phyloP scores from a whole-genome alignment of 805 yeast genomes.

The Teunomyces cretensis region DNA sequence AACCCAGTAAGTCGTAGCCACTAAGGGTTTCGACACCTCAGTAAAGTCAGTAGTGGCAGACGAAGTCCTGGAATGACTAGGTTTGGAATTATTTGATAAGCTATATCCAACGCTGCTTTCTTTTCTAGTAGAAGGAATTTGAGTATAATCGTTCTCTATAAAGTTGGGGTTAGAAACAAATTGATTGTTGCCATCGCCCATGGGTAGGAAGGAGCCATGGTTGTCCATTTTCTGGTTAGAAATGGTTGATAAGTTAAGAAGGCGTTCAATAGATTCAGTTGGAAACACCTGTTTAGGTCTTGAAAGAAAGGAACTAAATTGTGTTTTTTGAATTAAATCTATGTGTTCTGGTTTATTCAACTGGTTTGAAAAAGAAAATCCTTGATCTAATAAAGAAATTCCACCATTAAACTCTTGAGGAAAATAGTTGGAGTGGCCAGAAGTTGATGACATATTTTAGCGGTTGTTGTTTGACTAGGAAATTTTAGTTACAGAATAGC shows the following conservation, averaged over 20 bases:
- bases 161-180: not conserved
- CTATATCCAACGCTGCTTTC: not conserved
- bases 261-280: not conserved
- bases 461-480: not conserved
- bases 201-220: not conserved
- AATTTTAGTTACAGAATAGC: not conserved
- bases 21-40: constrained; percentile 28
- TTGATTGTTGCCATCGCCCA: not conserved
- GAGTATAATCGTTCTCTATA: not conserved
- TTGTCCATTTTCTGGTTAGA: constrained; percentile 1
- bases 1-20: constrained; percentile 39
- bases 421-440: not conserved
- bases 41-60: constrained; percentile 14
- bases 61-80: constrained; percentile 15
- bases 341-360: not conserved
- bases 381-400: not conserved
- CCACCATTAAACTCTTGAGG: not conserved
- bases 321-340: not conserved
- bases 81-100: not conserved
- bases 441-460: not conserved
- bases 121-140: not conserved
- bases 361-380: not conserved
- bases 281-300: not conserved
- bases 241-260: not conserved
- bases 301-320: not conserved